Conservation (phyloP, 257 asterid genomes). For the Coffea eugenioides region DNA sequence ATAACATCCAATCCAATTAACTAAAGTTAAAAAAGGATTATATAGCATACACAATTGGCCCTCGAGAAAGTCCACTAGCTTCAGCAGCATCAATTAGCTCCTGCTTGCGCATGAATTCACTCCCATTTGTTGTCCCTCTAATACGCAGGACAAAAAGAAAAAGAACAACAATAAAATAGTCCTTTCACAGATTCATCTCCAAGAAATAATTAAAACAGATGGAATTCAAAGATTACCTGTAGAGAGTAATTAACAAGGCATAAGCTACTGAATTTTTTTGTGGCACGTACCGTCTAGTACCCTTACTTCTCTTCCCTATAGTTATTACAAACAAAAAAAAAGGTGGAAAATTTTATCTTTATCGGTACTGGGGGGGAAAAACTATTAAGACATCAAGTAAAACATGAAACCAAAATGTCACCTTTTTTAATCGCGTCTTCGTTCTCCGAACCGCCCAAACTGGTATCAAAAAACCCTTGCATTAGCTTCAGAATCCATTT, state of each 20-base stretch:
- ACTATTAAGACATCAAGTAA: not conserved
- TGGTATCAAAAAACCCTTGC: slow-evolving; percentile 63
- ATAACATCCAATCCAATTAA: not conserved
- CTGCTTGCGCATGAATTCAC: slow-evolving; percentile 73
- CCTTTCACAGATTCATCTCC: not conserved
- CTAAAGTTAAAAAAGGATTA: not conserved
- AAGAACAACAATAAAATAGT: not conserved
- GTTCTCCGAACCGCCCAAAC: slow-evolving; percentile 40
- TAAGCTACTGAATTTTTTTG: slow-evolving; percentile 94
- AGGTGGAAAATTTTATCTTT: not conserved
- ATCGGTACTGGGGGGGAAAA: not conserved
- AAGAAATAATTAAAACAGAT: not conserved
- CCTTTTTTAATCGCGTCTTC: slow-evolving; percentile 49
- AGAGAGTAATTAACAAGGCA: slow-evolving; percentile 78
- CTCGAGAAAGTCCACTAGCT: slow-evolving; percentile 94
- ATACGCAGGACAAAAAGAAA: not conserved
- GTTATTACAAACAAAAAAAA: slow-evolving; percentile 14
- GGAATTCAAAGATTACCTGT: slow-evolving; percentile 49
- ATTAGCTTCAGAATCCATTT: slow-evolving; percentile 88
- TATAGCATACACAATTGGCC: slow-evolving; percentile 56
- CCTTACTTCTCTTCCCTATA: slow-evolving; percentile 62
- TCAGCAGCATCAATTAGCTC: slow-evolving; percentile 89
- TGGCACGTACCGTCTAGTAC: slow-evolving; percentile 67
- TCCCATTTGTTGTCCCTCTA: slow-evolving; percentile 61
- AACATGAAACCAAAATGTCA: slow-evolving; percentile 17